phyloP scores from a whole-genome alignment of 768 basidiomycete species.

The Lyophyllum shimeji region DNA sequence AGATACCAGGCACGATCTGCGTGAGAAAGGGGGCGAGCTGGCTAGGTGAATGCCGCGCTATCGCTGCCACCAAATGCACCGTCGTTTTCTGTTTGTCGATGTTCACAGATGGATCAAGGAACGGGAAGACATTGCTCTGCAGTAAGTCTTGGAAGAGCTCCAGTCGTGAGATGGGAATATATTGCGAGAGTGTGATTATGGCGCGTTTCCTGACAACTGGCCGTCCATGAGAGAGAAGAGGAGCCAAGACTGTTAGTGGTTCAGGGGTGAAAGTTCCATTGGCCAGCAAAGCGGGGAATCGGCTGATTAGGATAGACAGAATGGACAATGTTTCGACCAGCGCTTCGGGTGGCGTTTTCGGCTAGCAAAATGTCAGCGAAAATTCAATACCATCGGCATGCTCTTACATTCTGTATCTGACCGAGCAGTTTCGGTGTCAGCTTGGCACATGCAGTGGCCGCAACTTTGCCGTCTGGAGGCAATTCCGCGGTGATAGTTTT shows the following conservation, averaged over 20 bases:
- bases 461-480: slow-evolving; percentile 78
- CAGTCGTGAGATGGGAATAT: slow-evolving; percentile 71
- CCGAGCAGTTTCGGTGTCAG: slow-evolving; percentile 80
- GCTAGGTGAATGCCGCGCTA: slow-evolving; percentile 71
- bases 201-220: slow-evolving; percentile 92
- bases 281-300: slow-evolving; percentile 73
- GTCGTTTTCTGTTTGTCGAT: slow-evolving; percentile 76
- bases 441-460: slow-evolving; percentile 76
- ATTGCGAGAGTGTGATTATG: slow-evolving; percentile 82
- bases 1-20: slow-evolving; percentile 67
- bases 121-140: slow-evolving; percentile 57
- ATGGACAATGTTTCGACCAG: slow-evolving; percentile 83
- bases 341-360: slow-evolving; percentile 74
- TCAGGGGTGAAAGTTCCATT: slow-evolving; percentile 50
- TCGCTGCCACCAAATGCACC: slow-evolving; percentile 75
- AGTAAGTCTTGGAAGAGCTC: slow-evolving; percentile 64
- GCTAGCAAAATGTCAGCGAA: slow-evolving; percentile 32
- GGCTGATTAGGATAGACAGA: slow-evolving; percentile 83
- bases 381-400: not conserved
- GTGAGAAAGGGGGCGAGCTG: slow-evolving; percentile 61
- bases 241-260: slow-evolving; percentile 68
- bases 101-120: slow-evolving; percentile 48
- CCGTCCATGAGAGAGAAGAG: slow-evolving; percentile 70
- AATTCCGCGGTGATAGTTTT: slow-evolving; percentile 95
- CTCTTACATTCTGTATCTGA: slow-evolving; percentile 72